Evolutionary conservation across 2,329 filamentous ascomycete species (phyloP), one percentile per base, ranked within the genome.

Genomic region (Aspergillus persii): DNA sequence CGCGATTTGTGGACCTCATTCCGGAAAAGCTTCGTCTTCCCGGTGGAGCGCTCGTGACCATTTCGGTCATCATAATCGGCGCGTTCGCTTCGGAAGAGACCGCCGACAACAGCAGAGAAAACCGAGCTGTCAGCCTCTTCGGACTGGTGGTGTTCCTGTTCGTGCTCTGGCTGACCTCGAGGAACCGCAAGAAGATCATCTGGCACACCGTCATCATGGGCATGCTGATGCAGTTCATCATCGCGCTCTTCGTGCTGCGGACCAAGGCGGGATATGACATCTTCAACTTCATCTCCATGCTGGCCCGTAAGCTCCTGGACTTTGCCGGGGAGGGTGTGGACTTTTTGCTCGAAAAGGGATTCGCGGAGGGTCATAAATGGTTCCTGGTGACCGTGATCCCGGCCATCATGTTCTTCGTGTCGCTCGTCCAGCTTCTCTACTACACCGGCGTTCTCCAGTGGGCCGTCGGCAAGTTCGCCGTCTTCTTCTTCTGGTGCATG

Each of bases 341-440:
- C 0, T 97, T 96, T 80, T 76, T 97, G 66, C 89, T 87, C 0
- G 78, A 79, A 12, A 56, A 67, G 0, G 73, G 75, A 2, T 74
- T 75, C 50, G 7, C 79, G 81, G 5, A 71, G 79, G 3, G 81
- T 1, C 70, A 71, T n/a, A 53, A 69, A 3, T 92, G 84, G 84
- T 96, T 96, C 84, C 81, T 96, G 63, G 82, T 89, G 53, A 80
- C 83, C 53, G 92, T 96, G 62, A 83, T 96, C n/a, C 92, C 93
- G 0, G 88, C 93, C 68, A 96, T 97, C 77, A 91, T 96, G 79
- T 97, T 96, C 86, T 96, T 97, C 85, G 90, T 96, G 59, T 87
- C 92, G 1, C 82, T 96, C n/a, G 91, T 96, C 29, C 90, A 96
- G 76, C 85, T 96, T 12, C 77, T 96, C 48, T 96, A 91, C 80